A percentile compares a stretch with the other conserved stretches of the same genome.
Conservation (phyloP, 106 monocot species). For the Gastrodia elata region DNA sequence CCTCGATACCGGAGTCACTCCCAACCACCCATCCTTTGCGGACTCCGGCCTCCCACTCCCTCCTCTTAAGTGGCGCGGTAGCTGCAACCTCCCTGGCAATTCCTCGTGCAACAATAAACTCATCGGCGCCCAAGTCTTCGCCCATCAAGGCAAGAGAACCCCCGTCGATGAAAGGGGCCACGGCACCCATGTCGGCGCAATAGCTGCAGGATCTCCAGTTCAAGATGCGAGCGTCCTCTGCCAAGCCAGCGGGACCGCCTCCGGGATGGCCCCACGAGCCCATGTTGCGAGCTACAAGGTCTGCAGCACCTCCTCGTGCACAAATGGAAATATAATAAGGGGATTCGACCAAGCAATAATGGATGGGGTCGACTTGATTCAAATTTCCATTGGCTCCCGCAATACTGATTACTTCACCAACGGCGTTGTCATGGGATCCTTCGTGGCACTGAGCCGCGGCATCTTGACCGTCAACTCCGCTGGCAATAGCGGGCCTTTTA, state of each 20-base stretch:
- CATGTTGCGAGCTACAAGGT: constrained; percentile 20
- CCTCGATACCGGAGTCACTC: constrained; percentile 32
- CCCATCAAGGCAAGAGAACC: neutral
- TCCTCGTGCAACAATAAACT: constrained; percentile 33
- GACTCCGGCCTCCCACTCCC: constrained; percentile 21
- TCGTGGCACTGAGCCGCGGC: neutral
- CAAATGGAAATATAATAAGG: neutral
- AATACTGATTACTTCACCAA: neutral
- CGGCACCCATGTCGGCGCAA: constrained; percentile 32
- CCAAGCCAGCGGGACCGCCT: constrained; percentile 24
- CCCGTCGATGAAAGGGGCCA: constrained; percentile 17
- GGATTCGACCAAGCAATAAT: constrained; percentile 21
- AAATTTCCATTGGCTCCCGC: constrained; percentile 4
- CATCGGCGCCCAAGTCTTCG: constrained; percentile 23
- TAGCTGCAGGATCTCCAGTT: constrained; percentile 23
- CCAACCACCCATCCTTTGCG: constrained; percentile 37
- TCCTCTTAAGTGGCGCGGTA: constrained; percentile 34
- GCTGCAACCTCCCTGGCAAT: constrained; percentile 14
- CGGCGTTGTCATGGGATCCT: constrained; percentile 4
- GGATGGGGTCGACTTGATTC: constrained; percentile 27
- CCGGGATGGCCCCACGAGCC: constrained; percentile 23
- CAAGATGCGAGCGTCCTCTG: constrained; percentile 15
- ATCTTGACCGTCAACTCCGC: constrained; percentile 4
- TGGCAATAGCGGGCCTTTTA: constrained; percentile 2
- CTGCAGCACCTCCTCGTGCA: neutral